phyloP scores from a whole-genome alignment of 352 stramenopile species.

The Phytophthora ramorum region DNA sequence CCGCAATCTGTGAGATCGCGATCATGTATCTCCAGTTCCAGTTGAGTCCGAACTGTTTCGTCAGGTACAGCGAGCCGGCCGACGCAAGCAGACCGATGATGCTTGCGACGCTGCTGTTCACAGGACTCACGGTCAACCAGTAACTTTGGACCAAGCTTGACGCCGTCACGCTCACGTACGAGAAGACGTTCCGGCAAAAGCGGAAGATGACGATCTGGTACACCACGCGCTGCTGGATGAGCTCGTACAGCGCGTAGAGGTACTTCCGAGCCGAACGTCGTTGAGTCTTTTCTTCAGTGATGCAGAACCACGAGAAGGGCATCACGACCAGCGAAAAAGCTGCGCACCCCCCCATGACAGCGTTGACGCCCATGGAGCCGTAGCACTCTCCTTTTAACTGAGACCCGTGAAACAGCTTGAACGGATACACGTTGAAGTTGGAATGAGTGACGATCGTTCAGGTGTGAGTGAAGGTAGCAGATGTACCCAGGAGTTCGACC shows the following conservation, averaged over 20 bases:
- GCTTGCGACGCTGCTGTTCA: slow-evolving; percentile 38
- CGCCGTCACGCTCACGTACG: slow-evolving; percentile 32
- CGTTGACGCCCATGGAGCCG: slow-evolving; percentile 38
- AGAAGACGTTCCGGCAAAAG: slow-evolving; percentile 41
- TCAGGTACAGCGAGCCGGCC: slow-evolving; percentile 20
- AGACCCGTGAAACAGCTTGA: too few species aligned
- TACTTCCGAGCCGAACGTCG: slow-evolving; percentile 20
- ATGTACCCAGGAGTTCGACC: not conserved
- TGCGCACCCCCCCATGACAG: slow-evolving; percentile 35
- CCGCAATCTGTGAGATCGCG: slow-evolving; percentile 28
- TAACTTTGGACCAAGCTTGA: slow-evolving; percentile 28
- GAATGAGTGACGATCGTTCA: not conserved
- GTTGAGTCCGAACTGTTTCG: slow-evolving; percentile 38
- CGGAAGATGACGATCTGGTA: slow-evolving; percentile 45
- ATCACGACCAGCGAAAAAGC: slow-evolving; percentile 27
- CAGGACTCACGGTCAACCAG: slow-evolving; percentile 32
- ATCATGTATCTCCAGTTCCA: slow-evolving; percentile 48
- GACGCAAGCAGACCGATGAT: slow-evolving; percentile 31
- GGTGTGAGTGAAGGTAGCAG: not conserved
- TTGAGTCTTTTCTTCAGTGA: slow-evolving; percentile 36
- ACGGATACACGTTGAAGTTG: not conserved
- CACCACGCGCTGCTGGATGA: slow-evolving; percentile 38
- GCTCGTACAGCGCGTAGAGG: slow-evolving; percentile 34
- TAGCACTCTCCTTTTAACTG: too few species aligned
- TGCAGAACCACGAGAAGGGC: slow-evolving; percentile 44